phyloP scores from a whole-genome alignment of 129 eudicot genomes.

The Tanacetum coccineum region DNA sequence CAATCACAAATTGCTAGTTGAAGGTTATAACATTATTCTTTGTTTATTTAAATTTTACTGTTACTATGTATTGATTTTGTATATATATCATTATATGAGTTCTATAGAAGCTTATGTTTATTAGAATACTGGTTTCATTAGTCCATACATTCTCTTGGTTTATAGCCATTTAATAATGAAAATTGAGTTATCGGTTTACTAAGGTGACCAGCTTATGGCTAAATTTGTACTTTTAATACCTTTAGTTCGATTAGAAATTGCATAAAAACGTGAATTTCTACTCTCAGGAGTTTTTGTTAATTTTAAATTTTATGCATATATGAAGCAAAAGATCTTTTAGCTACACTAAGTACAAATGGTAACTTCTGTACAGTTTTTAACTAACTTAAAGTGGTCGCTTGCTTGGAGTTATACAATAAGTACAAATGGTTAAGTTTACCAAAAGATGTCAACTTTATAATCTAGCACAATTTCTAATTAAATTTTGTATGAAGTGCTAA shows the following conservation, averaged over 20 bases:
- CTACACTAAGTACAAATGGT: too few species aligned
- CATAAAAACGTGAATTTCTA: too few species aligned
- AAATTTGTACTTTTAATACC: too few species aligned
- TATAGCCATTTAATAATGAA: neutral
- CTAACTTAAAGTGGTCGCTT: too few species aligned
- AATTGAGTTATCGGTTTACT: neutral
- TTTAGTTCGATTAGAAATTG: too few species aligned
- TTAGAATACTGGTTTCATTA: neutral
- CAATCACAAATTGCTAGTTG: constrained; percentile 32
- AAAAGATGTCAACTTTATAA: neutral
- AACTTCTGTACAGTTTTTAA: too few species aligned
- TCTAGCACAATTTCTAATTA: neutral
- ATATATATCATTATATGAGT: neutral
- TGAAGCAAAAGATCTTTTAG: too few species aligned
- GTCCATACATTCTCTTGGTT: neutral
- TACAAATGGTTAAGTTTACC: neutral
- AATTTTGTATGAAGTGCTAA: neutral
- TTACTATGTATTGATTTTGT: neutral
- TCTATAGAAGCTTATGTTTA: neutral
- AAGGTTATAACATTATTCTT: constrained; percentile 39
- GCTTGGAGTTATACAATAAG: neutral
- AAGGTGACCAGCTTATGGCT: too few species aligned
- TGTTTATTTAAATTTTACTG: neutral
- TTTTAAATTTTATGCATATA: too few species aligned
- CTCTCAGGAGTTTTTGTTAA: too few species aligned